Base-by-base conservation (phyloP, 495 filamentous ascomycete species). In the Echria macrotheca region DNA sequence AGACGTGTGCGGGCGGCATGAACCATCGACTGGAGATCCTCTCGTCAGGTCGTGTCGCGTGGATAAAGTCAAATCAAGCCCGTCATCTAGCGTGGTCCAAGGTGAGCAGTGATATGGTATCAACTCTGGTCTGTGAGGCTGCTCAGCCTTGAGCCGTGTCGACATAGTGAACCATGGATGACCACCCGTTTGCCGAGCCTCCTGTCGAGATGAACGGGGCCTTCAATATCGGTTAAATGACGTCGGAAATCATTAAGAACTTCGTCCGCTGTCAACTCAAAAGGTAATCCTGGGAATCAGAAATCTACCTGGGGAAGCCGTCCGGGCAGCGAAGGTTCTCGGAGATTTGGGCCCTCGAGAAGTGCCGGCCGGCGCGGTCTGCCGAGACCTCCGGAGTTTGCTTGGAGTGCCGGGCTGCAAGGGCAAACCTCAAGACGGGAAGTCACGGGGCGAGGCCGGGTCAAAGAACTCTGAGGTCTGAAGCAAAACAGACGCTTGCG, bases 1-100 rank as follows among this genome's bases (percentile, higher is more conserved):
- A 55, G 44, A 14, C 48, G 42, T 55, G 53, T 51, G 40, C 48
- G 42, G 47, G 48, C 32, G 32, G 44, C 52, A 48, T 47, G 47
- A 45, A 36, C 17, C 22, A 11, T 46, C 44, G 44, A 24, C 44
- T 12, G 44, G 35, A 19, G 44, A 46, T 42, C 26, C 28, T 31
- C 11, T 42, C 15, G n/a, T 25, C 29, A n/a, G n/a, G 32, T 32
- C 43, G 15, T 23, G 28, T 55, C 47, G 48, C 47, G 28, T 52
- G 53, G 53, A 37, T 55, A 51, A 55, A 55, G 21, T 35, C 23
- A 36, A 35, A 47, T 25, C 19, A 22, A 47, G 15, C 19, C 19
- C 18, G 44, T 18, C 18, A 22, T 15, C 23, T 31, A 5, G 9
- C n/a, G 5, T 6, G 10, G 35, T n/a, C 21, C n/a, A 9, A 14